phyloP scores from a whole-genome alignment of 352 stramenopile species.

The Aphanomyces invadans region DNA sequence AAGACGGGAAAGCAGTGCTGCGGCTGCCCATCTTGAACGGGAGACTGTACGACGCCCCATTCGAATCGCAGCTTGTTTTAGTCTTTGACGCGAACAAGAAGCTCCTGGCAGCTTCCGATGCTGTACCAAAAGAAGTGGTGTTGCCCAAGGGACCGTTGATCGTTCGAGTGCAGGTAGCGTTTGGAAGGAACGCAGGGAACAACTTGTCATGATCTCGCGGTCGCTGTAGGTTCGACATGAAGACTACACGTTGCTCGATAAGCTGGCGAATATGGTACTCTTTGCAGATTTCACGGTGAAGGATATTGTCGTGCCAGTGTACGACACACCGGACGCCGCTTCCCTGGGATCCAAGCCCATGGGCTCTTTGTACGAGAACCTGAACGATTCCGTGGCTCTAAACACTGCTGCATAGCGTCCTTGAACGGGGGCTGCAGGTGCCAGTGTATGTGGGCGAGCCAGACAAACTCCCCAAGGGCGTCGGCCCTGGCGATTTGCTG shows the following conservation, averaged over 20 bases:
- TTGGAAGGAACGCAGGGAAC: background rate
- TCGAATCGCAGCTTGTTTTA: conserved; percentile 88
- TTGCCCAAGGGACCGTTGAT: conserved; percentile 66
- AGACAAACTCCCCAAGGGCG: conserved; percentile 62
- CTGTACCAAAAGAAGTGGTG: conserved; percentile 69
- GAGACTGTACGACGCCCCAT: conserved; percentile 89
- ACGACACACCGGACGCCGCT: conserved; percentile 53
- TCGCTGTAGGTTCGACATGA: conserved; percentile 53
- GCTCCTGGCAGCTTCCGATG: conserved; percentile 74
- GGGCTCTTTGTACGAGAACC: conserved; percentile 31
- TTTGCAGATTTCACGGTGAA: conserved; percentile 67
- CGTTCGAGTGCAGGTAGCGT: conserved; percentile 49
- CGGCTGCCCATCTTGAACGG: conserved; percentile 70
- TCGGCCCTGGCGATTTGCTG: conserved; percentile 51
- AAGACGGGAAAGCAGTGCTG: conserved; percentile 57
- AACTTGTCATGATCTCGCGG: background rate
- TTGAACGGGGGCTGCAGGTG: conserved; percentile 39
- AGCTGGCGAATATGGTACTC: conserved; percentile 71
- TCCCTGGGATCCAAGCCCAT: conserved; percentile 51
- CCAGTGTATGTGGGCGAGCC: conserved; percentile 69
- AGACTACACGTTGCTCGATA: conserved; percentile 67
- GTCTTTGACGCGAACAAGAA: conserved; percentile 93
- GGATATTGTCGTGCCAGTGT: conserved; percentile 55
- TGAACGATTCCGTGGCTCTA: too few relatives aligned
- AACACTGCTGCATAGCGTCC: background rate